phyloP scores from a whole-genome alignment of 371 early-diverging fungal species.

The Amoeboaphelidium protococcarum region DNA sequence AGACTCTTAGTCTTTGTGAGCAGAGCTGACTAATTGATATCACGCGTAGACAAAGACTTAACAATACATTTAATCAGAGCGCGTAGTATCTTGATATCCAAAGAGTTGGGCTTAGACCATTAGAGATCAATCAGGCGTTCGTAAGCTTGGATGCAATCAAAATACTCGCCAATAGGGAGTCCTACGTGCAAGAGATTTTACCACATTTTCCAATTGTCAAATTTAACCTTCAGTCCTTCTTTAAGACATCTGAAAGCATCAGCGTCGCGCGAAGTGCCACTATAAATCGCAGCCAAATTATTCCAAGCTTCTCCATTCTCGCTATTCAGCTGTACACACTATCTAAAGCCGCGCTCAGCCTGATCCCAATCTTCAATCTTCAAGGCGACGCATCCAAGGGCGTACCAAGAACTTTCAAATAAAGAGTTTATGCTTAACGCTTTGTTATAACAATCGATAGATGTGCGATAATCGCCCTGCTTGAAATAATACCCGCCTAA shows the following conservation, averaged over 20 bases:
- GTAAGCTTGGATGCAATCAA: too few relatives aligned
- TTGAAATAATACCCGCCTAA: constrained; percentile 55
- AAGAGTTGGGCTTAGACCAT: too few relatives aligned
- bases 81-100: too few relatives aligned
- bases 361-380: constrained; percentile 42
- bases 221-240: neutral
- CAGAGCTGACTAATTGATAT: too few relatives aligned
- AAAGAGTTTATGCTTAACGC: constrained; percentile 78
- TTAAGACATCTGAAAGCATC: neutral
- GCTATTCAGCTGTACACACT: constrained; percentile 37
- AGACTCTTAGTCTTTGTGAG: too few relatives aligned
- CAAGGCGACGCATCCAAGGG: constrained; percentile 80
- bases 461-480: constrained; percentile 13
- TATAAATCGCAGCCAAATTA: constrained; percentile 60
- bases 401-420: constrained; percentile 81
- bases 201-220: neutral
- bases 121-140: too few relatives aligned
- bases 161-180: too few relatives aligned
- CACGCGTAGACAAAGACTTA: too few relatives aligned
- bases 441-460: constrained; percentile 13
- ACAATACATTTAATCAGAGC: too few relatives aligned
- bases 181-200: neutral
- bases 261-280: neutral
- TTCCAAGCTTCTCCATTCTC: constrained; percentile 26
- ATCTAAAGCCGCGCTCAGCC: constrained; percentile 44